A percentile compares a stretch with the other conserved stretches of the same genome.
These are phyloP conservation scores for Suillus subaureus DNA, from an alignment of 768 basidiomycete genomes.

Conservation along the genomic window DNA sequence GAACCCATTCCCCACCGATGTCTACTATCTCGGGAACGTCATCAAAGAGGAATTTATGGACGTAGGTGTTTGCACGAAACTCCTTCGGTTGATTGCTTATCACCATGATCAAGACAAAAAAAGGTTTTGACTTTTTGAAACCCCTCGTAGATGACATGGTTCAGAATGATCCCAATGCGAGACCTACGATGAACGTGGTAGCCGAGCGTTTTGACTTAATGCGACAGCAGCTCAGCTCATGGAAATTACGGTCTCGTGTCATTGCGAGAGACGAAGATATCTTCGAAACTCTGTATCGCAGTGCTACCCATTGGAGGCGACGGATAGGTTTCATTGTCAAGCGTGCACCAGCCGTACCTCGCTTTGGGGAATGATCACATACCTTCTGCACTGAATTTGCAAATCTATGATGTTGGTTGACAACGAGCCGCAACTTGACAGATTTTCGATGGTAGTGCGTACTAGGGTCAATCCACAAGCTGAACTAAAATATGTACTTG, in stretches of 20 bases:
- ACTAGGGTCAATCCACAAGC: too few relatives aligned
- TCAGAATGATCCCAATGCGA: conserved; percentile 22
- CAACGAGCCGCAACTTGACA: too few relatives aligned
- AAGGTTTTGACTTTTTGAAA: too few relatives aligned
- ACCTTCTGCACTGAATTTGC: too few relatives aligned
- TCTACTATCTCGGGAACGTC: conserved; percentile 46
- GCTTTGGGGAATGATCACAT: background rate
- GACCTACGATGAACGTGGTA: conserved; percentile 27
- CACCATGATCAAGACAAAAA: background rate
- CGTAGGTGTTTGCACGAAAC: conserved; percentile 20
- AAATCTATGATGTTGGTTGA: too few relatives aligned
- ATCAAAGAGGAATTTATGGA: conserved; percentile 34
- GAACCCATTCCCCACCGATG: conserved; percentile 45
- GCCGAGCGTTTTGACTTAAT: conserved; percentile 21
- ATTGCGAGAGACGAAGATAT: background rate
- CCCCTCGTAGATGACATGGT: too few relatives aligned
- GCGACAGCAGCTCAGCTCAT: conserved; percentile 7
- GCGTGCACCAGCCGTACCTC: background rate
- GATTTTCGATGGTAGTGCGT: too few relatives aligned
- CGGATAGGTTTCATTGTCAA: conserved; percentile 17
- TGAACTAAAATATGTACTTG: too few relatives aligned
- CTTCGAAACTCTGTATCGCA: conserved; percentile 17
- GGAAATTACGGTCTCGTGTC: conserved; percentile 32
- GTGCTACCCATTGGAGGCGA: conserved; percentile 28
- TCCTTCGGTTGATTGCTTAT: background rate